Evolutionary conservation across 495 filamentous ascomycete genomes (phyloP).

Genomic region (Entonaema liquescens): DNA sequence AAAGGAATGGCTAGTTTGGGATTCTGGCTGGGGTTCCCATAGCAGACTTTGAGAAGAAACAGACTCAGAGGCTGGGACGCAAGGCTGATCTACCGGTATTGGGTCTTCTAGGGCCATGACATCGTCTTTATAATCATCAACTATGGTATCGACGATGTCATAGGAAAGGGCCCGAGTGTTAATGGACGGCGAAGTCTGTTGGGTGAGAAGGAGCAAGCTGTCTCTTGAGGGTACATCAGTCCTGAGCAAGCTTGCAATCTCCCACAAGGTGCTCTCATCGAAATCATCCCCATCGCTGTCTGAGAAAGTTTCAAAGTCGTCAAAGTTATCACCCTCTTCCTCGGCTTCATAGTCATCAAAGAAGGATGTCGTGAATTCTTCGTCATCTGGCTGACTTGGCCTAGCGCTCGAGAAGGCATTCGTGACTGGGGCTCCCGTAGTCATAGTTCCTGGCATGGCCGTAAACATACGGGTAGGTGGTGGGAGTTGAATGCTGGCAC

Average conservation of each 20-base stretch:
- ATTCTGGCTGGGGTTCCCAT: slow-evolving; percentile 26
- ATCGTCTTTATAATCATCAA: slow-evolving; percentile 47
- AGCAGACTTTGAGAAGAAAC: slow-evolving; percentile 9
- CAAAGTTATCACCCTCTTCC: slow-evolving; percentile 52
- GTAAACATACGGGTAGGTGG: slow-evolving; percentile 43
- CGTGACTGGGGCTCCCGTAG: slow-evolving; percentile 46
- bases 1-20: slow-evolving; percentile 1
- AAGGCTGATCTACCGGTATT: slow-evolving; percentile 21
- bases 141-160: slow-evolving; percentile 43
- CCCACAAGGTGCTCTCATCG: slow-evolving; percentile 65
- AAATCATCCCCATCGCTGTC: slow-evolving; percentile 56
- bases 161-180: slow-evolving; percentile 32
- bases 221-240: slow-evolving; percentile 56
- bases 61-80: background rate
- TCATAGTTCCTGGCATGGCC: slow-evolving; percentile 62
- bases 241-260: slow-evolving; percentile 63
- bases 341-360: slow-evolving; percentile 61
- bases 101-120: slow-evolving; percentile 34
- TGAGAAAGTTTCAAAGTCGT: slow-evolving; percentile 45
- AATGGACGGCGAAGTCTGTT: slow-evolving; percentile 18
- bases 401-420: slow-evolving; percentile 45
- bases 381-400: slow-evolving; percentile 49
- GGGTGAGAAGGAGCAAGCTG: slow-evolving; percentile 50
- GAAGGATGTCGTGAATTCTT: slow-evolving; percentile 51
- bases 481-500: slow-evolving; percentile 51